Evolutionary conservation across 208 protist species (phyloP).

Genomic region (Trypanosoma theileri): DNA sequence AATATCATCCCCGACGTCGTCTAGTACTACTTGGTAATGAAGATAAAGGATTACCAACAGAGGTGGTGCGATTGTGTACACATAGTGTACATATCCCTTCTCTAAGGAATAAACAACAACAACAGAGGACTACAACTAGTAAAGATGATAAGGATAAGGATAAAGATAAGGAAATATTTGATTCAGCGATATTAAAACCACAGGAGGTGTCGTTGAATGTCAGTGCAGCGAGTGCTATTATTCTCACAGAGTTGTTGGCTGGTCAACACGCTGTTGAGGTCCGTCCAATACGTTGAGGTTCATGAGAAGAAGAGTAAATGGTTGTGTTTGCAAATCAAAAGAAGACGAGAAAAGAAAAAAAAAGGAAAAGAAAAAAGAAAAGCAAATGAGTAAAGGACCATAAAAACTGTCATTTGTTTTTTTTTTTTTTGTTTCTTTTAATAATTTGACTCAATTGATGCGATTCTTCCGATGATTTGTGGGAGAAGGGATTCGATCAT

Average conservation of each 20-base stretch:
- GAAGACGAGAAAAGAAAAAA: background rate
- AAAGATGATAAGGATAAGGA: background rate
- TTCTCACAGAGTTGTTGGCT: conserved; percentile 45
- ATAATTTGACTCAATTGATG: background rate
- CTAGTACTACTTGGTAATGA: conserved; percentile 80
- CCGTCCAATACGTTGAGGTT: conserved; percentile 1
- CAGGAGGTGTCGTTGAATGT: conserved; percentile 83
- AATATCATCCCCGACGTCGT: conserved; percentile 6
- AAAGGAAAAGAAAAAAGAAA: background rate
- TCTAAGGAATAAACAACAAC: conserved; percentile 33
- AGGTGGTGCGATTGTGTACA: conserved; percentile 50
- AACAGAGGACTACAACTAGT: background rate
- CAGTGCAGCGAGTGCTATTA: conserved; percentile 63
- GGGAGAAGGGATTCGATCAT: too few relatives aligned
- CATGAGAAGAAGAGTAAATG: background rate
- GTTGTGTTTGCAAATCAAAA: too few relatives aligned
- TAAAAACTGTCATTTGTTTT: background rate
- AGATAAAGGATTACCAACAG: conserved; percentile 47
- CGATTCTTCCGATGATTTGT: too few relatives aligned
- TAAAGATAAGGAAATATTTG: conserved; percentile 13
- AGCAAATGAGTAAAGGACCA: background rate
- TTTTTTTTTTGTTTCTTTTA: background rate
- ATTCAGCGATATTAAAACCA: conserved; percentile 30
- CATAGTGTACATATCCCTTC: conserved; percentile 62
- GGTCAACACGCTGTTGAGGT: conserved; percentile 21